Conservation (phyloP, 2,329 filamentous ascomycete species). For the Hyphodiscus sp. region DNA sequence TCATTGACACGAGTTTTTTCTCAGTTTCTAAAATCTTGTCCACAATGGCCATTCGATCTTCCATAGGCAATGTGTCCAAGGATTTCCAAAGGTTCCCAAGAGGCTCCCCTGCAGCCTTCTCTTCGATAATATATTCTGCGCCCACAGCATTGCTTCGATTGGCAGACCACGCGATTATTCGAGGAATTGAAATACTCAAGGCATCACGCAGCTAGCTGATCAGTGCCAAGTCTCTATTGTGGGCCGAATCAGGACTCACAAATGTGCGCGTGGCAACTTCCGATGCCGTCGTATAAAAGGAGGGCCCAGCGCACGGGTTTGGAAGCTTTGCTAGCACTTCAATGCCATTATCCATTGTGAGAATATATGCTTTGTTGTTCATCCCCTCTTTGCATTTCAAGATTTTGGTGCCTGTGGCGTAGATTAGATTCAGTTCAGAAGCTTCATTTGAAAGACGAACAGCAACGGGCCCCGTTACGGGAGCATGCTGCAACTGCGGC, state of each 20-base stretch:
- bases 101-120: slow-evolving; percentile 11
- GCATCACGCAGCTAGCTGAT: slow-evolving; percentile 11
- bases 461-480: slow-evolving; percentile 1
- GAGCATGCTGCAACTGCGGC: slow-evolving; percentile 2
- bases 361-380: slow-evolving; percentile 23
- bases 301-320: slow-evolving; percentile 6
- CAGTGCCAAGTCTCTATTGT: too few relatives aligned
- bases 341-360: slow-evolving; percentile 21
- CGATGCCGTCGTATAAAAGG: slow-evolving; percentile 4
- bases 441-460: background rate
- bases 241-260: slow-evolving; percentile 12
- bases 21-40: slow-evolving; percentile 13
- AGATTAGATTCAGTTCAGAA: slow-evolving; percentile 5
- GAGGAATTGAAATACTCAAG: slow-evolving; percentile 11
- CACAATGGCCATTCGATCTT: slow-evolving; percentile 8
- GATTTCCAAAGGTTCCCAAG: slow-evolving; percentile 9
- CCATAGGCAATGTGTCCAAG: slow-evolving; percentile 10
- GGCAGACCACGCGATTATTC: slow-evolving; percentile 12
- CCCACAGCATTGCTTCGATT: slow-evolving; percentile 9
- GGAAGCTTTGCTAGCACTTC: slow-evolving; percentile 13
- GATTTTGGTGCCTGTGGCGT: slow-evolving; percentile 5
- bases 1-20: slow-evolving; percentile 10
- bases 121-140: slow-evolving; percentile 14
- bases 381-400: slow-evolving; percentile 24
- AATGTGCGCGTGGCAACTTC: slow-evolving; percentile 20